These are phyloP conservation scores for Lentinula boryana DNA, from an alignment of 768 basidiomycete species.

Conservation along the genomic window DNA sequence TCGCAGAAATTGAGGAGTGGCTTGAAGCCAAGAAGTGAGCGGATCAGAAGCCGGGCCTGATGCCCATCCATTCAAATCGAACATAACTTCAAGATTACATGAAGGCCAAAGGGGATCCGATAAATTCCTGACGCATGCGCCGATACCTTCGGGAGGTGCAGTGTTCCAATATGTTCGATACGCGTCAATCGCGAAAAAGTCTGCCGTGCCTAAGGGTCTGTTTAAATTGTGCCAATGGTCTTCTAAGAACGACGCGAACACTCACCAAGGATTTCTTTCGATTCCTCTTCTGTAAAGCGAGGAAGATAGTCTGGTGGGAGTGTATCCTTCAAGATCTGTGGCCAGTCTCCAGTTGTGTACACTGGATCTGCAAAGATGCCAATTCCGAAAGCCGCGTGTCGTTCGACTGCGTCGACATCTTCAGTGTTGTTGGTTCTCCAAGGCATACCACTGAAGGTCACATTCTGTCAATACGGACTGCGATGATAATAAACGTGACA, in stretches of 20 bases:
- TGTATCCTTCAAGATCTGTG: slow-evolving; percentile 41
- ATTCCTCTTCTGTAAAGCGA: slow-evolving; percentile 40
- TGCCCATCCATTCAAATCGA: slow-evolving; percentile 43
- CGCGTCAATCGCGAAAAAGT: slow-evolving; percentile 49
- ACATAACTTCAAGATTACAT: slow-evolving; percentile 33
- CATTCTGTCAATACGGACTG: neutral
- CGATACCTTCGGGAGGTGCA: slow-evolving; percentile 38
- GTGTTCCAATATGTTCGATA: slow-evolving; percentile 35
- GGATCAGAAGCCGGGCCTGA: slow-evolving; percentile 40
- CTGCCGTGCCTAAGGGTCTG: slow-evolving; percentile 31
- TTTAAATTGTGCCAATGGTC: neutral
- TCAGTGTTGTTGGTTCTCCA: slow-evolving; percentile 40
- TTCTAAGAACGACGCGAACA: neutral
- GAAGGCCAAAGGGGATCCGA: slow-evolving; percentile 47
- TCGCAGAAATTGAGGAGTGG: slow-evolving; percentile 34
- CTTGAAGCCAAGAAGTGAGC: slow-evolving; percentile 34
- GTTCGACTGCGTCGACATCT: slow-evolving; percentile 37
- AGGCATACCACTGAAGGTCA: slow-evolving; percentile 30
- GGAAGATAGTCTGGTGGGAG: slow-evolving; percentile 41
- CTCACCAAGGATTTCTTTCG: slow-evolving; percentile 33
- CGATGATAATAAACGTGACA: neutral
- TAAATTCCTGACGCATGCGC: slow-evolving; percentile 34
- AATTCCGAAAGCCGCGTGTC: slow-evolving; percentile 45
- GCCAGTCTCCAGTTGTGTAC: slow-evolving; percentile 49
- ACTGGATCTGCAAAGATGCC: slow-evolving; percentile 45